Conservation (phyloP, 192 early-diverging fungal genomes). For the Umbelopsis sp. region DNA sequence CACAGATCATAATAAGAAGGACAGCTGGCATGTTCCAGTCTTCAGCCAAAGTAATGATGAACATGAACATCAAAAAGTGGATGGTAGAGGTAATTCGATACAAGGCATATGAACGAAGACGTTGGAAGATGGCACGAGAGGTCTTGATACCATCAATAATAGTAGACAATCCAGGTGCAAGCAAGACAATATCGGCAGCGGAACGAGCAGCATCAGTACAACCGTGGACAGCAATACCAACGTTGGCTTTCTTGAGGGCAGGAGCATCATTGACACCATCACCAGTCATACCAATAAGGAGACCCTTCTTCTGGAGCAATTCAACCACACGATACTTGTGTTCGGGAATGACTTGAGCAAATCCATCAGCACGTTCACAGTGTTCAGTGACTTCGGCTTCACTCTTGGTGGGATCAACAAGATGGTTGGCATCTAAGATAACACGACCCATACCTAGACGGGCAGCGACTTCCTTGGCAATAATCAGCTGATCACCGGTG, state of each 20-base stretch:
- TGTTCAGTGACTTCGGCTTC: conserved; percentile 77
- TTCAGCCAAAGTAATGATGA: conserved; percentile 79
- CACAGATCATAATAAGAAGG: conserved; percentile 86
- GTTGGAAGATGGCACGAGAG: conserved; percentile 89
- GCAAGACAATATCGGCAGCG: conserved; percentile 90
- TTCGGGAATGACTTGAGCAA: conserved; percentile 94
- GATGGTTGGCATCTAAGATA: conserved; percentile 80
- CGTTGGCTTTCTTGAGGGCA: conserved; percentile 92
- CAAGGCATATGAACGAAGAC: conserved; percentile 85
- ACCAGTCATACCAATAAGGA: conserved; percentile 88
- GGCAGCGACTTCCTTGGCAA: conserved; percentile 85
- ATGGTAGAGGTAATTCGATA: conserved; percentile 93
- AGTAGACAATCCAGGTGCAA: conserved; percentile 82
- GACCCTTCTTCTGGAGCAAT: conserved; percentile 78
- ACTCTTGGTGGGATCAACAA: conserved; percentile 62
- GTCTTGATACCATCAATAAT: conserved; percentile 88
- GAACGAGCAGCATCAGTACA: conserved; percentile 92
- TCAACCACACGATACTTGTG: conserved; percentile 95
- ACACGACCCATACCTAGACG: conserved; percentile 86
- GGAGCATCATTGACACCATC: conserved; percentile 97
- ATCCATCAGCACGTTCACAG: conserved; percentile 83
- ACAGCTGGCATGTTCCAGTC: conserved; percentile 81
- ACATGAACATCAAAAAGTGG: conserved; percentile 94
- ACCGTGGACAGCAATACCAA: conserved; percentile 91
- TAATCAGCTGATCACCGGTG: conserved; percentile 90